These are phyloP conservation scores for Aspergillus awamori DNA, from an alignment of 2,329 filamentous ascomycete species.

Conservation along the genomic window DNA sequence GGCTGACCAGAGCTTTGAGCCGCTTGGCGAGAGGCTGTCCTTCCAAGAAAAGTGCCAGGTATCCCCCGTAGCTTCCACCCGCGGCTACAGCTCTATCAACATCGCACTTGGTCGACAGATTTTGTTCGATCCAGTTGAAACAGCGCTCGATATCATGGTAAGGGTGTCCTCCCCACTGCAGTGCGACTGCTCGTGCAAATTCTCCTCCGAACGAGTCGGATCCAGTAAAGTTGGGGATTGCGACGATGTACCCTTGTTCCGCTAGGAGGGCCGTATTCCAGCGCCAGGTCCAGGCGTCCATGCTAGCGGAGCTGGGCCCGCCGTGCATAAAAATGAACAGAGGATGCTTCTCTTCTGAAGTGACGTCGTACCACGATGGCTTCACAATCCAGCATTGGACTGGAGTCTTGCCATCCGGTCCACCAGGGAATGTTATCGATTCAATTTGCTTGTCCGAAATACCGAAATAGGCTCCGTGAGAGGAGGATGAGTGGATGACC, in stretches of 20 bases:
- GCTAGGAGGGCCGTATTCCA: conserved; percentile 1
- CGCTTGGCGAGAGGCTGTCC: conserved; percentile 4
- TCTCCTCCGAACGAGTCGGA: conserved; percentile 2
- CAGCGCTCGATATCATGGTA: neutral
- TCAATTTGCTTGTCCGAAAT: neutral
- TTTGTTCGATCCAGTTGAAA: conserved; percentile 2
- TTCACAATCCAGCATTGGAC: conserved; percentile 4
- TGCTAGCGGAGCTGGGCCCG: neutral
- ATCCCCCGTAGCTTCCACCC: conserved; percentile 6
- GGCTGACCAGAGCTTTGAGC: neutral
- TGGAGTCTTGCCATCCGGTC: neutral
- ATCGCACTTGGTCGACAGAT: conserved; percentile 1
- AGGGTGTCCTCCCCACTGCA: conserved; percentile 8
- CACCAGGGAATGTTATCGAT: conserved; percentile 2
- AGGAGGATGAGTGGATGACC: neutral
- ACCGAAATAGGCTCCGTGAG: conserved; percentile 1
- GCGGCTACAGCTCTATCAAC: neutral
- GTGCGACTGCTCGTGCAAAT: neutral
- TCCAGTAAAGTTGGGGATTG: conserved; percentile 6
- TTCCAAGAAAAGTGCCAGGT: neutral
- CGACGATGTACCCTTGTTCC: conserved; percentile 6
- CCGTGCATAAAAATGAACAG: conserved; percentile 7
- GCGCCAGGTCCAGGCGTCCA: conserved; percentile 6
- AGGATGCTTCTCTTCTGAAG: neutral
- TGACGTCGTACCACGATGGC: neutral